These are phyloP conservation scores for Pseudogymnoascus sp. DNA, from an alignment of 2,329 filamentous ascomycete genomes.

Conservation along the genomic window DNA sequence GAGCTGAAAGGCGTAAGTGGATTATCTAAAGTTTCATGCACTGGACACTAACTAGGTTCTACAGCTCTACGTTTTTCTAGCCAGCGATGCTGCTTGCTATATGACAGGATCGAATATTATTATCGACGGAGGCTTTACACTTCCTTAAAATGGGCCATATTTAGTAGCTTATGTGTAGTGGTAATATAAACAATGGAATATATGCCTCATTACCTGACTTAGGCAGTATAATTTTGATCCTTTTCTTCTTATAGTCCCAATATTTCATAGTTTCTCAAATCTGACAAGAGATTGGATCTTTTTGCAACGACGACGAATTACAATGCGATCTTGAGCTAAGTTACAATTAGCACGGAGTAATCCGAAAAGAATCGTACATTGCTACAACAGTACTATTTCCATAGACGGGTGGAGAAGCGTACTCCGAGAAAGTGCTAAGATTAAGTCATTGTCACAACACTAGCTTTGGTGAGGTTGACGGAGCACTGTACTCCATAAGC, in stretches of 20 bases:
- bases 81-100: constrained; percentile 51
- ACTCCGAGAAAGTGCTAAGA: background rate
- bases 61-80: constrained; percentile 40
- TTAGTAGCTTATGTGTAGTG: background rate
- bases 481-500: background rate
- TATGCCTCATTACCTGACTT: background rate
- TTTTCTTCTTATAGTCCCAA: background rate
- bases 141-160: constrained; percentile 14
- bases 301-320: background rate
- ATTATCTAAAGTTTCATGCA: background rate
- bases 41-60: background rate
- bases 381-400: background rate
- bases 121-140: constrained; percentile 23
- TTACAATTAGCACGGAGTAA: background rate
- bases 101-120: constrained; percentile 34
- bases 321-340: background rate
- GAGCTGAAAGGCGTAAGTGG: constrained; percentile 29
- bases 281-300: background rate
- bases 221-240: background rate
- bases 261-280: background rate
- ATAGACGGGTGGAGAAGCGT: background rate
- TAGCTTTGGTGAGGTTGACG: background rate
- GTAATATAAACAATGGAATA: background rate
- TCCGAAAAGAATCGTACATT: background rate
- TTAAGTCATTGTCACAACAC: background rate